Evolutionary conservation across 1,284 basidiomycete species (phyloP), one percentile per base, ranked within the genome.

Genomic region (Cutaneotrichosporon sp.): DNA sequence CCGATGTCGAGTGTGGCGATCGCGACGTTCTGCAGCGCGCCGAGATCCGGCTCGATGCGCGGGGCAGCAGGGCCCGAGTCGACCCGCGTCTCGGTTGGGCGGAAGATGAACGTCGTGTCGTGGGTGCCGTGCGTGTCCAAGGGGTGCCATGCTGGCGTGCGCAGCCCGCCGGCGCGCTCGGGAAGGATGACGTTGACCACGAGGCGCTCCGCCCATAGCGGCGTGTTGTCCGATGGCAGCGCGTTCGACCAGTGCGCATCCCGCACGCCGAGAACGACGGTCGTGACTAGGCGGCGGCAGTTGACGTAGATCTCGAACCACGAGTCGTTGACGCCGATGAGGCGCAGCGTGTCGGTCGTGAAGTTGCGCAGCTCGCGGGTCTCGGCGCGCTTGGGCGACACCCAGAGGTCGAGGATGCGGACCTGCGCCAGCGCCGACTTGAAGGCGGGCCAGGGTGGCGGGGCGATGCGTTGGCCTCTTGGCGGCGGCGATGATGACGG

Each of bases 181-280:
- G 50, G 50, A 5, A 52, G 50, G 31, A 36, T 13, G 33, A 36
- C 11, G 51, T 53, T 53, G 51, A 53, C 20, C 4, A 53, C 51
- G 10, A 53, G 18, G 11, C 34, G 20, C 20, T 25, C 22, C 20
- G 14, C 8, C 11, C 33, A 13, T 2, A n/a, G 22, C 4, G 33
- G 20, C 4, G 33, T 11, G 11, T 7, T 24, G 18, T 33, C 50
- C 1, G 6, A 3, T 2, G 50, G 50, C n/a, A 34, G 20, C 31
- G 29, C 22, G 10, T 11, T 22, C n/a, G 18, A 31, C 31, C 31
- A 52, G 2, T 22, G 8, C 6, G 33, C 22, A 20, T 52, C n/a
- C n/a, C n/a, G 50, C 14, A 24, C 18, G 10, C 50, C 50, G 4
- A 36, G 4, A 14, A 13, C 31, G 10, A 36, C 13, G 33, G 36